A percentile compares a stretch with the other conserved stretches of the same genome.
Conservation (phyloP, 345 rosid species). For the Geranium rotundifolium region DNA sequence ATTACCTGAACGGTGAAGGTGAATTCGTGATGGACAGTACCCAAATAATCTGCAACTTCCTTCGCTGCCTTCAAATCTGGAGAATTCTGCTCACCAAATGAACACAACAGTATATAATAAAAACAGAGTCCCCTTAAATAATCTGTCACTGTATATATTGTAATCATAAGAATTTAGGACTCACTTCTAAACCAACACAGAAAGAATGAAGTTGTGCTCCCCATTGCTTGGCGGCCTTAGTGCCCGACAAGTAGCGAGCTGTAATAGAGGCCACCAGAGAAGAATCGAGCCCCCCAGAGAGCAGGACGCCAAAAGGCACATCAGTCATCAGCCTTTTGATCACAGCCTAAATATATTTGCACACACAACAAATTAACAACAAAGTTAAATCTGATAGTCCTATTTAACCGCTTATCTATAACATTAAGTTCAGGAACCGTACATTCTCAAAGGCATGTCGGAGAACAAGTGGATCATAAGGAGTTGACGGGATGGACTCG, state of each 20-base stretch:
- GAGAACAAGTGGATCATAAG: constrained; percentile 73
- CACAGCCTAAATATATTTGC: constrained; percentile 50
- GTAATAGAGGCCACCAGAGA: constrained; percentile 82
- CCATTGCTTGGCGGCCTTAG: constrained; percentile 71
- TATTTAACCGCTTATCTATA: neutral
- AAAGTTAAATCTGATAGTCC: no score
- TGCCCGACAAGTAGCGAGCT: constrained; percentile 62
- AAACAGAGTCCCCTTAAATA: neutral
- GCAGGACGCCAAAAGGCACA: constrained; percentile 84
- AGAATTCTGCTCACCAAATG: constrained; percentile 39
- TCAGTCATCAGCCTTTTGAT: constrained; percentile 86
- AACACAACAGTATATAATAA: constrained; percentile 2
- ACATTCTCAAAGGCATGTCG: constrained; percentile 68
- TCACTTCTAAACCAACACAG: constrained; percentile 85
- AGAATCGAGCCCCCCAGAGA: constrained; percentile 93
- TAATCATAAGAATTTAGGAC: neutral
- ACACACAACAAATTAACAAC: neutral
- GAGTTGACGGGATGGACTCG: constrained; percentile 50
- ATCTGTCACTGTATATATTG: neutral
- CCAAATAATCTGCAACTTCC: constrained; percentile 84
- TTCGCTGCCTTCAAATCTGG: constrained; percentile 80
- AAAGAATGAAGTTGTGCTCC: constrained; percentile 83
- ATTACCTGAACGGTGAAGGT: constrained; percentile 76
- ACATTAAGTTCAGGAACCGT: constrained; percentile 6
- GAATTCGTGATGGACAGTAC: constrained; percentile 88